Evolutionary conservation across 768 basidiomycete species (phyloP), one percentile per base, ranked within the genome.

Genomic region (Lactarius evosmus): DNA sequence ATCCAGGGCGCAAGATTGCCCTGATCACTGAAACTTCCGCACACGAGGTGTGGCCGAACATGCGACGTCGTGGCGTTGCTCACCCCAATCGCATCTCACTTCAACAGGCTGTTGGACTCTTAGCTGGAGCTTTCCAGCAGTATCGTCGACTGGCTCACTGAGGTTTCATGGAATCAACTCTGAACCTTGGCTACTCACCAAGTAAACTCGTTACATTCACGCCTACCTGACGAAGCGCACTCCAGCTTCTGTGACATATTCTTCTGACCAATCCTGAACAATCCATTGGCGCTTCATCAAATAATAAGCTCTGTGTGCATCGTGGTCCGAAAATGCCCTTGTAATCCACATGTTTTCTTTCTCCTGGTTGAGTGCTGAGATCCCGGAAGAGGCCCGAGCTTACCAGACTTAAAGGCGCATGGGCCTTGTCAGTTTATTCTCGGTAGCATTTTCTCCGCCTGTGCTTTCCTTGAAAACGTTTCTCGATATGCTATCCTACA

Each of bases 401-500:
- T 2, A 0, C 5, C 38, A 2, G 16, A 16, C 38, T 38, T 38
- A 46, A 25, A 25, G n/a, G 22, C 44, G 44, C 44, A 46, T 0
- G 11, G 2, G 22, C n/a, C 3, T 44, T n/a, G n/a, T 22, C n/a
- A 46, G n/a, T 46, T 5, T 1, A 46, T 46, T 25, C 22, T 46
- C 44, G 7, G n/a, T 6, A n/a, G n/a, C n/a, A 11, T 46, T 25
- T 22, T 44, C 41, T 19, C 41, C 7, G 19, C 41, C 8, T 22
- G 44, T n/a, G n/a, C n/a, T n/a, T n/a, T n/a, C n/a, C n/a, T n/a
- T n/a, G n/a, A 30, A 29, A 16, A 4, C n/a, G 7, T 30, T 25
- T 34, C 32, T 27, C 19, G 32, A 38, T 7, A 63, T 63, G 62
- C 25, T 63, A 5, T 29, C 40, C 50, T 34, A 16, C 50, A 14